Conservation (phyloP, 768 basidiomycete genomes). For the Phaeotremella skinneri region DNA sequence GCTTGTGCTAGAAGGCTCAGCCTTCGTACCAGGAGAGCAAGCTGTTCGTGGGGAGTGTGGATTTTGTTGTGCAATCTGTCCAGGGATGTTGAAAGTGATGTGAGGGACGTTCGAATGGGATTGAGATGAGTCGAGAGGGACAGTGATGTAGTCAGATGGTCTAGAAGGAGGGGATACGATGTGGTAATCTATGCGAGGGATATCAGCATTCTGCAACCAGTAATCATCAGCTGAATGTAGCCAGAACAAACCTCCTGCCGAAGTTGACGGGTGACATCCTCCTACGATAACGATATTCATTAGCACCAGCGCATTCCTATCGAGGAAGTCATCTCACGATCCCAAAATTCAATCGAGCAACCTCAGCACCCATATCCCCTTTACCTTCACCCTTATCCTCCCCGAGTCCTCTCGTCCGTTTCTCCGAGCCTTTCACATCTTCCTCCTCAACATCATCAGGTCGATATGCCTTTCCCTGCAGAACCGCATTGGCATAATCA, state of each 20-base stretch:
- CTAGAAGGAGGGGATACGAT: conserved; percentile 44
- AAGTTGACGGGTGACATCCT: conserved; percentile 88
- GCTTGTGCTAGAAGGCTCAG: conserved; percentile 78
- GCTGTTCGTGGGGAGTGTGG: conserved; percentile 72
- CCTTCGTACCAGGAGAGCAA: conserved; percentile 68
- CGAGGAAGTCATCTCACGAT: conserved; percentile 53
- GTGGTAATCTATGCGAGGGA: conserved; percentile 19
- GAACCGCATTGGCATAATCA: conserved; percentile 84
- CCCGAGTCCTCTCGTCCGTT: conserved; percentile 44
- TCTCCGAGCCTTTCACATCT: conserved; percentile 7
- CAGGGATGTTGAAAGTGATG: conserved; percentile 34
- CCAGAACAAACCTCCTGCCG: conserved; percentile 69
- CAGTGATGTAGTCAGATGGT: conserved; percentile 39
- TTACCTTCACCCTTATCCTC: conserved; percentile 52
- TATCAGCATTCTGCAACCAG: conserved; percentile 6
- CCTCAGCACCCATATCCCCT: conserved; percentile 84
- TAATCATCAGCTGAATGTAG: background rate
- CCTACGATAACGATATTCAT: conserved; percentile 46
- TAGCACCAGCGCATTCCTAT: background rate
- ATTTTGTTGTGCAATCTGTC: conserved; percentile 79
- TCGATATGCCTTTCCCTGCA: conserved; percentile 77
- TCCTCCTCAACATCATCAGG: conserved; percentile 46
- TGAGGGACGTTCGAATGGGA: conserved; percentile 34
- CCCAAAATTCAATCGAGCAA: conserved; percentile 78
- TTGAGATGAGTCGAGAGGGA: conserved; percentile 34